Conservation (phyloP, 345 rosid species). For the Kandelia obovata region DNA sequence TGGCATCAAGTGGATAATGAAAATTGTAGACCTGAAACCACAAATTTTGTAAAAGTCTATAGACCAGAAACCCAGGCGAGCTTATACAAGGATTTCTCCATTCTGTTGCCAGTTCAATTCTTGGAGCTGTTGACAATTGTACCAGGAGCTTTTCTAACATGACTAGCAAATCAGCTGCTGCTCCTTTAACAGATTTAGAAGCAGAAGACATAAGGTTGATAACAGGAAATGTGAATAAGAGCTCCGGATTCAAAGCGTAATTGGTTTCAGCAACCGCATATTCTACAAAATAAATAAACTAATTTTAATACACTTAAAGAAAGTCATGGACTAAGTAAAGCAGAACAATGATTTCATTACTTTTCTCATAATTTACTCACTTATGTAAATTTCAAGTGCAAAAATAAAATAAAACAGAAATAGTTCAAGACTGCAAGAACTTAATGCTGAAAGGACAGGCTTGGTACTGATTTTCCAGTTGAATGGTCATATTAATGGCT, state of each 20-base stretch:
- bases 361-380: background rate
- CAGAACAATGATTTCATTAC: background rate
- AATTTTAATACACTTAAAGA: background rate
- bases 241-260: constrained; percentile 49
- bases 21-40: constrained; percentile 74
- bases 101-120: constrained; percentile 35
- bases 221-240: constrained; percentile 64
- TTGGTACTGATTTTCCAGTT: too few species aligned
- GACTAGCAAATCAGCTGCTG: constrained; percentile 66
- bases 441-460: background rate
- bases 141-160: constrained; percentile 56
- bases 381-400: background rate
- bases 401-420: background rate
- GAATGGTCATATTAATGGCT: too few species aligned
- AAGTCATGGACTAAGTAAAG: background rate
- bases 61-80: constrained; percentile 53
- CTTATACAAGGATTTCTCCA: constrained; percentile 43
- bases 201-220: constrained; percentile 74
- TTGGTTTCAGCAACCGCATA: constrained; percentile 27
- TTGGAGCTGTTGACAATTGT: constrained; percentile 44
- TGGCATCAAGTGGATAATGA: background rate
- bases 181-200: constrained; percentile 70
- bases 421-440: background rate
- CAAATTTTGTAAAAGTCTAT: constrained; percentile 62
- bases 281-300: constrained; percentile 39